Conservation (phyloP, 2,329 filamentous ascomycete genomes). For the Cadophora sp. region DNA sequence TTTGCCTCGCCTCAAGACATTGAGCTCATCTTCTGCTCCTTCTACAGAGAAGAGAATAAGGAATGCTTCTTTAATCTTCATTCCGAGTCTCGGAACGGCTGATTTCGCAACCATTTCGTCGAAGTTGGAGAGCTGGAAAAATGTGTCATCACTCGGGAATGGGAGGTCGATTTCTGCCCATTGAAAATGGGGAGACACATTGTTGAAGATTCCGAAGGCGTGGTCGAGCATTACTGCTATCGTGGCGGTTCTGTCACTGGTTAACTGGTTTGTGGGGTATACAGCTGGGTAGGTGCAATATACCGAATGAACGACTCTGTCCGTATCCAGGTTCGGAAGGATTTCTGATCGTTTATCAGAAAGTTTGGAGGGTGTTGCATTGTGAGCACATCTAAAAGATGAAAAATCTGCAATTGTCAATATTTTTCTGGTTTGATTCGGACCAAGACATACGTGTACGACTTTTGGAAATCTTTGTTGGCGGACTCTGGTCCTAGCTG, state of each 20-base stretch:
- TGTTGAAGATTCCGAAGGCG: conserved; percentile 44
- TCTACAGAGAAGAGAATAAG: conserved; percentile 35
- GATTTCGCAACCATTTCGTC: conserved; percentile 33
- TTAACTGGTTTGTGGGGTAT: neutral
- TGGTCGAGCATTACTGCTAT: conserved; percentile 43
- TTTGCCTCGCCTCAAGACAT: conserved; percentile 28
- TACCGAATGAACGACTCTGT: conserved; percentile 42
- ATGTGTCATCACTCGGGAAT: conserved; percentile 40
- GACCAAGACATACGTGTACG: conserved; percentile 35
- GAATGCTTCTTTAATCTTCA: conserved; percentile 43
- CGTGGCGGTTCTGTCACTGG: conserved; percentile 31
- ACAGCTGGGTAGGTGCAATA: neutral
- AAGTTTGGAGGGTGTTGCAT: conserved; percentile 37
- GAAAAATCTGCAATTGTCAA: conserved; percentile 38
- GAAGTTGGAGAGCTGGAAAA: conserved; percentile 39
- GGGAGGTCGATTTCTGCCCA: conserved; percentile 43
- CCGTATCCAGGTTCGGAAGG: conserved; percentile 40
- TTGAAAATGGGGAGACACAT: conserved; percentile 41
- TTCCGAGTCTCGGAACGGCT: conserved; percentile 31
- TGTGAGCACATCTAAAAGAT: conserved; percentile 36
- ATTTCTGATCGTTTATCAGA: conserved; percentile 38
- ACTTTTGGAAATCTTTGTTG: conserved; percentile 41
- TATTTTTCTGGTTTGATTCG: neutral
- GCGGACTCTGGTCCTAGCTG: conserved; percentile 40
- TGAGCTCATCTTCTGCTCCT: conserved; percentile 30